A percentile compares a stretch with the other conserved stretches of the same genome.
These are phyloP conservation scores for Teratosphaeria destructans DNA, from an alignment of 2,329 filamentous ascomycete genomes.

Conservation along the genomic window DNA sequence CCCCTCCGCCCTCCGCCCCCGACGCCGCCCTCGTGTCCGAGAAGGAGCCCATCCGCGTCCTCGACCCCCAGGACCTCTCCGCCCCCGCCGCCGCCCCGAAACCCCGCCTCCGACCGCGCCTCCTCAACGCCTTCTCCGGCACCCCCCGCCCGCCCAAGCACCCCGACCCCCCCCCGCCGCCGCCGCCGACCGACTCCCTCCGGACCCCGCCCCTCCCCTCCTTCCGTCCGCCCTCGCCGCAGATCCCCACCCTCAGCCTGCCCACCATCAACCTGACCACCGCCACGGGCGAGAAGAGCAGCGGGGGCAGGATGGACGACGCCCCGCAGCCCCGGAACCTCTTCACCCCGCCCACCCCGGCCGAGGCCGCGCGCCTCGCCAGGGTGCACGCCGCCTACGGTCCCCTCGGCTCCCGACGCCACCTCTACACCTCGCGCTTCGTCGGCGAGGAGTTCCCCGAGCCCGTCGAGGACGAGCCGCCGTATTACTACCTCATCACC, in stretches of 20 bases:
- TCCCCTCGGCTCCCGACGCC: constrained; percentile 66
- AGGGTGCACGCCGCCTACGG: constrained; percentile 85
- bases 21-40: constrained; percentile 34
- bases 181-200: constrained; percentile 6
- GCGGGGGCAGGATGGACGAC: constrained; percentile 52
- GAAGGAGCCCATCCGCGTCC: constrained; percentile 37
- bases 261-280: constrained; percentile 89
- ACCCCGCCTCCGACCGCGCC: constrained; percentile 15
- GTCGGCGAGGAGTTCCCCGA: constrained; percentile 69
- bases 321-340: constrained; percentile 64
- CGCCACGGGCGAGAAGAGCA: constrained; percentile 61
- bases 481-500: constrained; percentile 92
- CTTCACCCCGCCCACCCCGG: constrained; percentile 78
- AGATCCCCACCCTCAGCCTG: constrained; percentile 65
- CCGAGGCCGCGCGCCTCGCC: constrained; percentile 65
- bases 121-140: constrained; percentile 21
- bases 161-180: constrained; percentile 13
- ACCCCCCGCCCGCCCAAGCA: constrained; percentile 17
- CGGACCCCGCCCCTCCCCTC: constrained; percentile 39
- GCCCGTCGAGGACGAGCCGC: constrained; percentile 86
- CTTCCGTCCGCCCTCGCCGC: constrained; percentile 53
- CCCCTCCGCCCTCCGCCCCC: constrained; percentile 38
- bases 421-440: constrained; percentile 83
- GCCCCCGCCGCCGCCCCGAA: constrained; percentile 5
- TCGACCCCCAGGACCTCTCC: constrained; percentile 13